Percentiles rank a stretch among this genome's conserved stretches.
Conservation (phyloP, 306 rosid genomes). For the Sicyos baderoa region DNA sequence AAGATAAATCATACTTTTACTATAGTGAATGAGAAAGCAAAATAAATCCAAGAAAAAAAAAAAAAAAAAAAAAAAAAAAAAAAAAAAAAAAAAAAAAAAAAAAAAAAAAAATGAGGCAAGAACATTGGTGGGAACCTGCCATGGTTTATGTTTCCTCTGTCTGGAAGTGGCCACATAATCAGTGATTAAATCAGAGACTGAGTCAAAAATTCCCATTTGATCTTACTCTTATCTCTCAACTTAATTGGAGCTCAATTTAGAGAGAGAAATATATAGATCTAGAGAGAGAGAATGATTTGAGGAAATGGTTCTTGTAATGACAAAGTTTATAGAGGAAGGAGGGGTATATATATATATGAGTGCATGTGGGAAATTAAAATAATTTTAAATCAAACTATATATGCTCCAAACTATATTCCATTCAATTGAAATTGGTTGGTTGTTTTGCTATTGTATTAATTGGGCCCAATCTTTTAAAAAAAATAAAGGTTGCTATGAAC, state of each 20-base stretch:
- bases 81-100: background rate
- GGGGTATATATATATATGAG: background rate
- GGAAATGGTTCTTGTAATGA: background rate
- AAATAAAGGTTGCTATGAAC: background rate
- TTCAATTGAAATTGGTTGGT: background rate
- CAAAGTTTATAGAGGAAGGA: background rate
- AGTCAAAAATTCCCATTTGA: slow-evolving; percentile 21
- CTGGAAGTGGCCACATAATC: slow-evolving; percentile 16
- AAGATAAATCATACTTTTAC: no score
- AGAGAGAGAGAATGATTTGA: background rate
- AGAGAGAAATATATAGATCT: slow-evolving; percentile 6
- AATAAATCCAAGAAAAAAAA: background rate
- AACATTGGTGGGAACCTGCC: slow-evolving; percentile 17
- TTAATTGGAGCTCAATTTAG: no score
- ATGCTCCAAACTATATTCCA: background rate
- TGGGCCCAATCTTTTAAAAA: no score
- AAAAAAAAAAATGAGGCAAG: background rate
- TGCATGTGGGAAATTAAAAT: background rate
- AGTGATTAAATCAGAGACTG: slow-evolving; percentile 11
- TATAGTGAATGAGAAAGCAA: background rate
- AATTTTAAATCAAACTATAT: background rate
- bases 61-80: background rate
- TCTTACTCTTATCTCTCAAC: background rate
- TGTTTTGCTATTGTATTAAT: background rate
- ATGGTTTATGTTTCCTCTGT: slow-evolving; percentile 16